These are phyloP conservation scores for Buddleja alternifolia DNA, from an alignment of 257 asterid genomes.

Conservation along the genomic window DNA sequence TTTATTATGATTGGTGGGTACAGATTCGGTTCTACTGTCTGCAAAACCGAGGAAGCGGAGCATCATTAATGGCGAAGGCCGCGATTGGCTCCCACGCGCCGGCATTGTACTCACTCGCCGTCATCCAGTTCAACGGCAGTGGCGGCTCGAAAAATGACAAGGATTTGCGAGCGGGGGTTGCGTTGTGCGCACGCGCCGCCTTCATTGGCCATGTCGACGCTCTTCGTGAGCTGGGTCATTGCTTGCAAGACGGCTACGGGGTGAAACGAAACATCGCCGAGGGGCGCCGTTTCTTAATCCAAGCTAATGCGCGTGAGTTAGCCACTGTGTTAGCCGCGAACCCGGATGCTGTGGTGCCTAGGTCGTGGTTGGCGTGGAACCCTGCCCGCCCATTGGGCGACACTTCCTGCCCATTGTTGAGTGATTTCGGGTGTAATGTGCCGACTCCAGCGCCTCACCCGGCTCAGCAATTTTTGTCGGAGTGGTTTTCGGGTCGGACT, in stretches of 20 bases:
- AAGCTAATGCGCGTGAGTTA: constrained; percentile 92
- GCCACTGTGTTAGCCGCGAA: constrained; percentile 52
- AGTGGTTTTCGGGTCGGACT: constrained; percentile 21
- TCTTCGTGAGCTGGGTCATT: constrained; percentile 97
- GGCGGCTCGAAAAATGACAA: constrained; percentile 86
- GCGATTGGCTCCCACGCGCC: constrained; percentile 85
- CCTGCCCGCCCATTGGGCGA: constrained; percentile 33
- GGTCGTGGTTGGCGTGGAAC: constrained; percentile 43
- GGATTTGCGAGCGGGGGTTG: constrained; percentile 83
- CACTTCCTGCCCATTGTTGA: constrained; percentile 28
- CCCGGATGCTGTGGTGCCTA: constrained; percentile 47
- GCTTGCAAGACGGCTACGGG: constrained; percentile 93
- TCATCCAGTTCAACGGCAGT: constrained; percentile 90
- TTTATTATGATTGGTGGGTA: not conserved
- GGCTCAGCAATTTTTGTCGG: constrained; percentile 28
- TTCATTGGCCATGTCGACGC: constrained; percentile 87
- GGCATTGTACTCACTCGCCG: constrained; percentile 83
- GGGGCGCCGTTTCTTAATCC: constrained; percentile 77
- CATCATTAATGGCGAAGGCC: constrained; percentile 90
- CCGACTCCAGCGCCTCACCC: constrained; percentile 32
- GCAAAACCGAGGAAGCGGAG: constrained; percentile 75
- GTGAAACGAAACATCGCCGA: constrained; percentile 75
- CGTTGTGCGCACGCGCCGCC: constrained; percentile 87
- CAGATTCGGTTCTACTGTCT: constrained; percentile 92
- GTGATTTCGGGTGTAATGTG: constrained; percentile 33